Evolutionary conservation across 2,329 filamentous ascomycete genomes (phyloP).

Genomic region (Bipolaris oryzae): DNA sequence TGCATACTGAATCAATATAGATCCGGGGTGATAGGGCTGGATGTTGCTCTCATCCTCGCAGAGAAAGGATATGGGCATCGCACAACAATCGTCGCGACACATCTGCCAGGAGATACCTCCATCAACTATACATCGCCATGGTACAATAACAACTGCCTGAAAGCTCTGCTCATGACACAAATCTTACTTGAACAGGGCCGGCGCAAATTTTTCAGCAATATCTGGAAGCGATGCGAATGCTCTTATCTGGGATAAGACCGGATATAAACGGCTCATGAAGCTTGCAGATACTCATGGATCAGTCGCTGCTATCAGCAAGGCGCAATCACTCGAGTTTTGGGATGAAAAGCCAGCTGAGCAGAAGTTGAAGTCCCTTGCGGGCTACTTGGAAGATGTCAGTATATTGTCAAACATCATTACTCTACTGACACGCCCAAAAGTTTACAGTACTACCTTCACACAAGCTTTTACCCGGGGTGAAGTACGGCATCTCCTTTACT

Average conservation of each 20-base stretch:
- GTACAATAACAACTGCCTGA: not conserved
- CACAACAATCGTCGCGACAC: conserved; percentile 22
- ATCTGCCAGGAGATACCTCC: conserved; percentile 27
- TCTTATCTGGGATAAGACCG: conserved; percentile 24
- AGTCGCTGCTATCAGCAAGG: conserved; percentile 19
- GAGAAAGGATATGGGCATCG: conserved; percentile 20
- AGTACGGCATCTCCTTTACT: conserved; percentile 24
- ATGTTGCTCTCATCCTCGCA: conserved; percentile 24
- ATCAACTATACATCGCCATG: conserved; percentile 29
- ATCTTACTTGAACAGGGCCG: conserved; percentile 13
- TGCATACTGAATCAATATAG: conserved; percentile 4
- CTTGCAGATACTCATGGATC: conserved; percentile 20
- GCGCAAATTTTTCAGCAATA: conserved; percentile 28
- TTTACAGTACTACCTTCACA: conserved; percentile 16
- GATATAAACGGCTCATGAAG: conserved; percentile 24
- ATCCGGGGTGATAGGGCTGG: conserved; percentile 25
- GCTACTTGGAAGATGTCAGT: conserved; percentile 25
- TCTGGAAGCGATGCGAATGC: conserved; percentile 26
- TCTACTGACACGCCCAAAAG: conserved; percentile 3
- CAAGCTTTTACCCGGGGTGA: conserved; percentile 20
- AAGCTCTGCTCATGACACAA: not conserved
- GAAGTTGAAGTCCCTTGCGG: conserved; percentile 25
- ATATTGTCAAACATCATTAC: not conserved
- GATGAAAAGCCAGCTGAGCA: conserved; percentile 16
- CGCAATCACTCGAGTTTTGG: conserved; percentile 25